Evolutionary conservation across 2,329 filamentous ascomycete genomes (phyloP).

Genomic region (Coniosporium tulheliwenetii): DNA sequence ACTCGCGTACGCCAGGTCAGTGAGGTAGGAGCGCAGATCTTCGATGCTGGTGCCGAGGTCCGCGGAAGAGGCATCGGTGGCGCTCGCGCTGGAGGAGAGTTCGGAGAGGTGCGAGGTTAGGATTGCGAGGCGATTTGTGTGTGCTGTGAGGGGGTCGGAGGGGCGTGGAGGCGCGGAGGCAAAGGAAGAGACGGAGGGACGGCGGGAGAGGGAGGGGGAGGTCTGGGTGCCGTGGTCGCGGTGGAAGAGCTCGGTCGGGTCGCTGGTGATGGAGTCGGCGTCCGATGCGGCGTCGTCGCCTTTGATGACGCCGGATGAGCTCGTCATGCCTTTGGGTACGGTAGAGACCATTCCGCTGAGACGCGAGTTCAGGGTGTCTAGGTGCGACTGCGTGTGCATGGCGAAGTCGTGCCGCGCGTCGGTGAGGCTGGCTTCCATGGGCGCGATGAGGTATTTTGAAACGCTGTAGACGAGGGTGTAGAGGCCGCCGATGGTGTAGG

Average conservation of each 20-base stretch:
- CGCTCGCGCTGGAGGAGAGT: constrained; percentile 31
- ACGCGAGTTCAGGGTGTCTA: constrained; percentile 40
- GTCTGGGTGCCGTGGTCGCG: constrained; percentile 71
- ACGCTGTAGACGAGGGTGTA: constrained; percentile 50
- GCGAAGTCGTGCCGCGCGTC: constrained; percentile 42
- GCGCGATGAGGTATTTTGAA: constrained; percentile 52
- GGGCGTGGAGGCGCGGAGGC: constrained; percentile 1
- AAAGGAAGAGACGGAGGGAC: constrained; percentile 11
- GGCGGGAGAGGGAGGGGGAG: constrained; percentile 33
- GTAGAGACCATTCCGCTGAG: constrained; percentile 46
- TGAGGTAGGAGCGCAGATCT: constrained; percentile 49
- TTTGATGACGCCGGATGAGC: constrained; percentile 10
- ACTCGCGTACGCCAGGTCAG: constrained; percentile 40
- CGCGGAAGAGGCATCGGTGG: constrained; percentile 35
- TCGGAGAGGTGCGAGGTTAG: constrained; percentile 36
- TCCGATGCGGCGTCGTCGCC: constrained; percentile 21
- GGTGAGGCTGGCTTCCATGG: constrained; percentile 38
- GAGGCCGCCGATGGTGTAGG: constrained; percentile 40
- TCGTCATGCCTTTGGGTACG: constrained; percentile 30
- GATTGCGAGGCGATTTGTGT: constrained; percentile 31
- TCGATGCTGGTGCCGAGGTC: constrained; percentile 34
- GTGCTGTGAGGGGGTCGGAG: constrained; percentile 11
- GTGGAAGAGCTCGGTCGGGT: constrained; percentile 67
- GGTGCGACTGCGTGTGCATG: constrained; percentile 32
- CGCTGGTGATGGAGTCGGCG: constrained; percentile 33